Conservation (phyloP, 2,329 filamentous ascomycete genomes). For the Paraphoma chrysanthemicola region DNA sequence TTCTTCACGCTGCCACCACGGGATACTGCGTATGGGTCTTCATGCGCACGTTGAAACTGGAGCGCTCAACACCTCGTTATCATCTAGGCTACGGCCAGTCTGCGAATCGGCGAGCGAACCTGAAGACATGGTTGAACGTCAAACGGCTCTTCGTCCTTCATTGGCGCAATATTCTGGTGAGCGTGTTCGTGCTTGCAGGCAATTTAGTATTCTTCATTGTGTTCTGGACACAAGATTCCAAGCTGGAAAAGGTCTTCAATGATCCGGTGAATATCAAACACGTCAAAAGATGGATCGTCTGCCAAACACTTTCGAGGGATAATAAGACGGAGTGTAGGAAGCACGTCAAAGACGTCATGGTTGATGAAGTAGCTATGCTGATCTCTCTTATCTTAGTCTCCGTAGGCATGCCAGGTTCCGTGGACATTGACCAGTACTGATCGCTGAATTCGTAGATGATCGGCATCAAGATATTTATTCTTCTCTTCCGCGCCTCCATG, state of each 20-base stretch:
- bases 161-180: constrained; percentile 37
- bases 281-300: constrained; percentile 23
- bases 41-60: constrained; percentile 28
- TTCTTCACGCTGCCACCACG: constrained; percentile 41
- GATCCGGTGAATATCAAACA: constrained; percentile 21
- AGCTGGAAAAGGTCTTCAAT: constrained; percentile 29
- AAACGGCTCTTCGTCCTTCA: constrained; percentile 32
- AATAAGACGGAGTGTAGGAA: constrained; percentile 33
- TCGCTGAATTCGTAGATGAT: constrained; percentile 33
- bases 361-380: constrained; percentile 22
- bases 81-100: background rate
- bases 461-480: constrained; percentile 45
- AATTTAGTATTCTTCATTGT: constrained; percentile 35
- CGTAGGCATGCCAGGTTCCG: constrained; percentile 18
- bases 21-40: constrained; percentile 46
- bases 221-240: constrained; percentile 36
- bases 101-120: constrained; percentile 1
- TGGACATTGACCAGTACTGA: background rate
- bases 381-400: constrained; percentile 33
- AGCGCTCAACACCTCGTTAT: constrained; percentile 8
- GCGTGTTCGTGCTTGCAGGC: constrained; percentile 34
- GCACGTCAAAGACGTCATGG: constrained; percentile 30
- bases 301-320: constrained; percentile 18
- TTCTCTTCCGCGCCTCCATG: constrained; percentile 36
- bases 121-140: constrained; percentile 31